phyloP scores from a whole-genome alignment of 768 basidiomycete genomes.

The Clathrus columnatus region DNA sequence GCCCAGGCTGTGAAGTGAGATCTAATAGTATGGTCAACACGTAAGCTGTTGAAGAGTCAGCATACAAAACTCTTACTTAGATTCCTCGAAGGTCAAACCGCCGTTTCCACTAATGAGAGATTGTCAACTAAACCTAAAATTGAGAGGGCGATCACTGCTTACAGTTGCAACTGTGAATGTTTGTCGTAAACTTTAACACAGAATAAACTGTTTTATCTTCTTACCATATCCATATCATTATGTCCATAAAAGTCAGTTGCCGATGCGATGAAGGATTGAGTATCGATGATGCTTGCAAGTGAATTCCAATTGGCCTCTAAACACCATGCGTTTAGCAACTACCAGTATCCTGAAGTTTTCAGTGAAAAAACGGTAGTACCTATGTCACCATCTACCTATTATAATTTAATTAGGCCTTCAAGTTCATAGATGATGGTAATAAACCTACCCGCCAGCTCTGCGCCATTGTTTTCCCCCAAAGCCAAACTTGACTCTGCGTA shows the following conservation, averaged over 20 bases:
- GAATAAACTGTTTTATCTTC: background rate
- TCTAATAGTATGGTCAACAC: background rate
- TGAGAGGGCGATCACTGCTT: conserved; percentile 13
- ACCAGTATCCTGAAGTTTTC: conserved; percentile 2
- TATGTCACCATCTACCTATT: conserved; percentile 44
- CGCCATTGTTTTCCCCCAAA: conserved; percentile 50
- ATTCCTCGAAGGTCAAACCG: conserved; percentile 49
- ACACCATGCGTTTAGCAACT: conserved; percentile 13
- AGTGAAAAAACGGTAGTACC: conserved; percentile 25
- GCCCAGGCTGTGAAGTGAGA: conserved; percentile 70
- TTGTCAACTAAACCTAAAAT: conserved; percentile 1
- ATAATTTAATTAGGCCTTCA: background rate
- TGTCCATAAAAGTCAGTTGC: conserved; percentile 60
- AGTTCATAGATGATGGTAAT: background rate
- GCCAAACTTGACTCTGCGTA: conserved; percentile 52
- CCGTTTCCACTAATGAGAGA: conserved; percentile 46
- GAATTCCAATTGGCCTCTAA: conserved; percentile 42
- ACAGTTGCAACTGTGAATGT: conserved; percentile 45
- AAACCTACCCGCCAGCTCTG: conserved; percentile 56
- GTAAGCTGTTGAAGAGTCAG: background rate
- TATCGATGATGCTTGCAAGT: conserved; percentile 41
- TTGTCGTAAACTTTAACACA: conserved; percentile 2
- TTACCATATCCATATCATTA: conserved; percentile 38
- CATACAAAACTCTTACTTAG: conserved; percentile 26
- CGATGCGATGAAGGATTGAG: conserved; percentile 56